Evolutionary conservation across 192 early-diverging fungal species (phyloP).

Genomic region (Coemansia nantahalensis): DNA sequence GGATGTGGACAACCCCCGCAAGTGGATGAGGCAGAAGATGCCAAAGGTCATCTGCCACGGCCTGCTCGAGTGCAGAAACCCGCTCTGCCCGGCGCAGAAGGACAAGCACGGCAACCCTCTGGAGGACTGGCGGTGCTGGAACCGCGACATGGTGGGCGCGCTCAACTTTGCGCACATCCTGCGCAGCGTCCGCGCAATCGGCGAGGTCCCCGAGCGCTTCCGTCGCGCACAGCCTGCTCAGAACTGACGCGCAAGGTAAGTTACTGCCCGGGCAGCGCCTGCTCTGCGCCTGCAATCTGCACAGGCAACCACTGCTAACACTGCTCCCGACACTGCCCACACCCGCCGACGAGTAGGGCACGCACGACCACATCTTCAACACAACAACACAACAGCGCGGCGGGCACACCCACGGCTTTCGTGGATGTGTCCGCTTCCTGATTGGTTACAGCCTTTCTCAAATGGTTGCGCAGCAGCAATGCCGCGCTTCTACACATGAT

Average conservation of each 20-base stretch:
- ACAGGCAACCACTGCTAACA: too few relatives aligned
- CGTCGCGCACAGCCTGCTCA: not conserved
- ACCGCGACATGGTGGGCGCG: too few relatives aligned
- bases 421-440: too few relatives aligned
- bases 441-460: not conserved
- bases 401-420: too few relatives aligned
- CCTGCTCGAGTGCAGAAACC: slow-evolving; percentile 5
- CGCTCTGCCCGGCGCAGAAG: not conserved
- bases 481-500: too few relatives aligned
- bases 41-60: slow-evolving; percentile 6
- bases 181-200: not conserved
- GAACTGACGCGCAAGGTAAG: not conserved
- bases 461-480: too few relatives aligned
- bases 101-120: too few relatives aligned
- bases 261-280: not conserved
- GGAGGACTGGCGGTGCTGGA: too few relatives aligned
- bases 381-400: slow-evolving; percentile 1
- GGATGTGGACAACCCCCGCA: not conserved
- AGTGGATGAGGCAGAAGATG: not conserved
- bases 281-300: not conserved
- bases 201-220: not conserved
- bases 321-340: too few relatives aligned
- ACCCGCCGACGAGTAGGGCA: too few relatives aligned
- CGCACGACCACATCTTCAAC: too few relatives aligned
- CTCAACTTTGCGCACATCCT: not conserved